A percentile compares a stretch with the other conserved stretches of the same genome.
Conservation (phyloP, 371 early-diverging fungal species). For the Zychaea mexicana region DNA sequence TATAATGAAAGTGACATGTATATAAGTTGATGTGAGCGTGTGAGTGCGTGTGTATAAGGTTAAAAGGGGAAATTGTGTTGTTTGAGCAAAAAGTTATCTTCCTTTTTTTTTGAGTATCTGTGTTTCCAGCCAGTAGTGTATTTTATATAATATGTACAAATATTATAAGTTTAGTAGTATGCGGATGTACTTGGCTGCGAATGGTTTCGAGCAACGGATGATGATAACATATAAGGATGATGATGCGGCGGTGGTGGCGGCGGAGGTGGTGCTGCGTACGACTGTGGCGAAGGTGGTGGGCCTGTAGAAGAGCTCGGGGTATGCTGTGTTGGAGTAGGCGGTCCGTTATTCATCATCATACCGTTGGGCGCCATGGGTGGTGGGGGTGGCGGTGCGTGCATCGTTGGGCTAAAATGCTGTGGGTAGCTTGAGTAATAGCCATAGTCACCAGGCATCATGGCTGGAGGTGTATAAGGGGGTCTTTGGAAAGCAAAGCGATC, state of each 20-base stretch:
- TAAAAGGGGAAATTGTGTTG: neutral
- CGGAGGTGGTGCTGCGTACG: conserved; percentile 2
- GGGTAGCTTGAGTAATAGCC: conserved; percentile 17
- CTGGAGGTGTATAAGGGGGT: conserved; percentile 22
- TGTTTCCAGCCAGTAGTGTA: neutral
- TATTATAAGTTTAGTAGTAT: conserved; percentile 5
- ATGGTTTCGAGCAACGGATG: conserved; percentile 8
- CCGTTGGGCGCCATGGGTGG: conserved; percentile 15
- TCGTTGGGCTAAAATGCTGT: conserved; percentile 8
- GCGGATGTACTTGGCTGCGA: conserved; percentile 8
- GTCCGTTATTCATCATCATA: conserved; percentile 23
- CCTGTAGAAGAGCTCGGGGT: conserved; percentile 18
- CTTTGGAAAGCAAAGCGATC: conserved; percentile 18
- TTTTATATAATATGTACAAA: conserved; percentile 5
- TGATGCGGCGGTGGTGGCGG: conserved; percentile 2
- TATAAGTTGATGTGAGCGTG: neutral
- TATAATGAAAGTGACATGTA: conserved; percentile 3
- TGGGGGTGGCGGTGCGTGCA: too few species aligned
- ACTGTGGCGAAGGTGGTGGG: conserved; percentile 7
- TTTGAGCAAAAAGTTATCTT: neutral
- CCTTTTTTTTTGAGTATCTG: neutral
- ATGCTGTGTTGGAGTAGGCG: conserved; percentile 23
- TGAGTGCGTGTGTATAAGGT: too few species aligned
- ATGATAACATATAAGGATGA: conserved; percentile 14
- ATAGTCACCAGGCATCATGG: conserved; percentile 17